phyloP scores from a whole-genome alignment of 2,329 filamentous ascomycete species.

The Monilinia fructigena region DNA sequence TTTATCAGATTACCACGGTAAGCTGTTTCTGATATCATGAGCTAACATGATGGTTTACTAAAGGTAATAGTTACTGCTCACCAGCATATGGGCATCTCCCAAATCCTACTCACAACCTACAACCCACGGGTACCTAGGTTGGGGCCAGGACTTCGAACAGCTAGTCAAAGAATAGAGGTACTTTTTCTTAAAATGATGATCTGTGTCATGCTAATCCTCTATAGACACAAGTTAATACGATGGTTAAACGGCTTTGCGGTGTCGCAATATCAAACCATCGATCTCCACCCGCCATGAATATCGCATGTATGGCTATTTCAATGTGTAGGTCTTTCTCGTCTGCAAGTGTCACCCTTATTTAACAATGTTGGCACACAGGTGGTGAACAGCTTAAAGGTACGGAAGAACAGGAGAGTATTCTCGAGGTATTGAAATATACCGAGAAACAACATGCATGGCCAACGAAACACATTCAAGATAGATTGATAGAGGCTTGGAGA shows the following conservation, averaged over 20 bases:
- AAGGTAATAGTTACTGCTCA: slow-evolving; percentile 40
- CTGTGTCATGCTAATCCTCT: not conserved
- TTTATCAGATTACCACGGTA: slow-evolving; percentile 32
- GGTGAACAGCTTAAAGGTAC: slow-evolving; percentile 39
- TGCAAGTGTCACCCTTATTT: not conserved
- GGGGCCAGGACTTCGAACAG: slow-evolving; percentile 27
- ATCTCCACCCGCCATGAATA: slow-evolving; percentile 37
- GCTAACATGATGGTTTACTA: not conserved
- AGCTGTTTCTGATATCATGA: not conserved
- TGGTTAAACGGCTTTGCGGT: slow-evolving; percentile 31
- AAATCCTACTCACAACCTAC: slow-evolving; percentile 44
- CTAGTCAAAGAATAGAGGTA: slow-evolving; percentile 28
- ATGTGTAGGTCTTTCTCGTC: slow-evolving; percentile 32
- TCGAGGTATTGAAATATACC: slow-evolving; percentile 35
- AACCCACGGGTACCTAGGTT: slow-evolving; percentile 39
- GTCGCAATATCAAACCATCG: slow-evolving; percentile 30
- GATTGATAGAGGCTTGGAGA: slow-evolving; percentile 40
- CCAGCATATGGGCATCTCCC: slow-evolving; percentile 44
- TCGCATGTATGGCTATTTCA: slow-evolving; percentile 39
- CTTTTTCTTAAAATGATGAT: not conserved
- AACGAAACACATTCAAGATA: slow-evolving; percentile 38
- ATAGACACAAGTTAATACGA: slow-evolving; percentile 27
- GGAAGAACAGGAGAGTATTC: slow-evolving; percentile 37
- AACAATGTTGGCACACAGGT: not conserved
- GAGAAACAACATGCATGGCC: slow-evolving; percentile 41